Percentiles rank a stretch among this genome's conserved stretches.
Conservation (phyloP, 2,329 filamentous ascomycete species). For the Eutypella sp. region DNA sequence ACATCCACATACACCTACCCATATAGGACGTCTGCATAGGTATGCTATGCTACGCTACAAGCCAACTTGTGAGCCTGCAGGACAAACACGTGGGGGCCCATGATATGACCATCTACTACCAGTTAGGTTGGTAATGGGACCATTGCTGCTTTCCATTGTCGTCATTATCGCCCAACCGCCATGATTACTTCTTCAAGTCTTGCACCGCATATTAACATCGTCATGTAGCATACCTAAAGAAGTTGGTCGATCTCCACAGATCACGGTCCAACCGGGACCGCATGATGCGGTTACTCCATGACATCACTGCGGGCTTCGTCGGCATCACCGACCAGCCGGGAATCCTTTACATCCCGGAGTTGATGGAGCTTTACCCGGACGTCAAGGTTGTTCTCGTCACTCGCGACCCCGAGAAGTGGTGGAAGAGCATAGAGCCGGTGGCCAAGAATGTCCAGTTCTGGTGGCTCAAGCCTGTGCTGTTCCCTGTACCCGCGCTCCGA, state of each 20-base stretch:
- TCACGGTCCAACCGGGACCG: constrained; percentile 17
- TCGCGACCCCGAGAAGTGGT: constrained; percentile 32
- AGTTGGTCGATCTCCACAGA: not conserved
- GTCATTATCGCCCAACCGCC: no score
- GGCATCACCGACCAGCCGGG: constrained; percentile 42
- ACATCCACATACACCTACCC: not conserved
- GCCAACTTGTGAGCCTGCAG: no score
- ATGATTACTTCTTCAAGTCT: no score
- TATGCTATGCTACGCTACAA: no score
- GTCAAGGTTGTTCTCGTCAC: constrained; percentile 41
- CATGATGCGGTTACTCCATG: constrained; percentile 28
- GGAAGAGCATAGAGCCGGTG: constrained; percentile 23
- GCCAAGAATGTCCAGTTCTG: constrained; percentile 8
- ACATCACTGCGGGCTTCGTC: constrained; percentile 37
- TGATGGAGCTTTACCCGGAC: constrained; percentile 43
- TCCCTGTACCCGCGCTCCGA: constrained; percentile 4
- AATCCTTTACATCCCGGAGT: constrained; percentile 36
- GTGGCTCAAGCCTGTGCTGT: constrained; percentile 7
- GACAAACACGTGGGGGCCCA: no score
- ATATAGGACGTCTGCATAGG: not conserved
- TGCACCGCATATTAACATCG: not conserved
- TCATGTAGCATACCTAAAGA: not conserved
- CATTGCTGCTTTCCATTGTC: not conserved
- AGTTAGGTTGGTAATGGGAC: no score
- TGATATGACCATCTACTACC: no score